A percentile compares a stretch with the other conserved stretches of the same genome.
Evolutionary conservation across 1,284 basidiomycete species (phyloP).

Genomic region (Termitomyces sp.): DNA sequence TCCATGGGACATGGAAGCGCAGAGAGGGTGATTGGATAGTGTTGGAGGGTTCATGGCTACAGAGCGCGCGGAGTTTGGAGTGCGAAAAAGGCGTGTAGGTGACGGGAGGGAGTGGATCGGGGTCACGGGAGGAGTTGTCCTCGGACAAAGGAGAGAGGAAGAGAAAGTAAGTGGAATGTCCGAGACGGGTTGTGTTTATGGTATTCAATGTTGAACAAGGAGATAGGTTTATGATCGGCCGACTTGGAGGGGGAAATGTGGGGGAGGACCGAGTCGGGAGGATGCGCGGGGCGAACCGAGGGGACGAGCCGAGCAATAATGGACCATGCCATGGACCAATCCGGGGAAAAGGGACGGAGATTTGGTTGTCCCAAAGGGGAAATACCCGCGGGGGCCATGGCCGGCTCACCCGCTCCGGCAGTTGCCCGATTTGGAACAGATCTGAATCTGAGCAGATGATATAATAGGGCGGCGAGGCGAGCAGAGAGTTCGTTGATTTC

Average conservation of each 20-base stretch:
- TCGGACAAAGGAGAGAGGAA: too few relatives aligned
- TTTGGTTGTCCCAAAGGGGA: slow-evolving; percentile 5
- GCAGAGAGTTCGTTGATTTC: slow-evolving; percentile 18
- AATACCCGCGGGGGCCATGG: slow-evolving; percentile 17
- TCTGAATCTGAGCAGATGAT: slow-evolving; percentile 19
- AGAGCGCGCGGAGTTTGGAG: too few relatives aligned
- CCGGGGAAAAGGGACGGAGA: slow-evolving; percentile 11
- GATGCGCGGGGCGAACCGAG: background rate
- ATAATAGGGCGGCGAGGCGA: slow-evolving; percentile 19
- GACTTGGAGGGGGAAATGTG: background rate
- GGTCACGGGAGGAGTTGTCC: background rate
- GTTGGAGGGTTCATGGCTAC: background rate
- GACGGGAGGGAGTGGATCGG: background rate
- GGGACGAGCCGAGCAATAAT: too few relatives aligned
- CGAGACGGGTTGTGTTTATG: background rate
- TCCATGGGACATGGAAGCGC: too few relatives aligned
- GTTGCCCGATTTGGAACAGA: slow-evolving; percentile 14
- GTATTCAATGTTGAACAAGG: too few relatives aligned
- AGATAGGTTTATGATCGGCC: background rate
- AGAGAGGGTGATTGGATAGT: too few relatives aligned
- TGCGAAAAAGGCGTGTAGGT: too few relatives aligned
- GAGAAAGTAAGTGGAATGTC: background rate
- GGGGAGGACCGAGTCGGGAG: background rate
- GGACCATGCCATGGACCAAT: slow-evolving; percentile 8
- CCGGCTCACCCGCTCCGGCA: slow-evolving; percentile 12